Base-by-base conservation (phyloP, 148 eudicot genomes). In the Chenopodium berlandieri region DNA sequence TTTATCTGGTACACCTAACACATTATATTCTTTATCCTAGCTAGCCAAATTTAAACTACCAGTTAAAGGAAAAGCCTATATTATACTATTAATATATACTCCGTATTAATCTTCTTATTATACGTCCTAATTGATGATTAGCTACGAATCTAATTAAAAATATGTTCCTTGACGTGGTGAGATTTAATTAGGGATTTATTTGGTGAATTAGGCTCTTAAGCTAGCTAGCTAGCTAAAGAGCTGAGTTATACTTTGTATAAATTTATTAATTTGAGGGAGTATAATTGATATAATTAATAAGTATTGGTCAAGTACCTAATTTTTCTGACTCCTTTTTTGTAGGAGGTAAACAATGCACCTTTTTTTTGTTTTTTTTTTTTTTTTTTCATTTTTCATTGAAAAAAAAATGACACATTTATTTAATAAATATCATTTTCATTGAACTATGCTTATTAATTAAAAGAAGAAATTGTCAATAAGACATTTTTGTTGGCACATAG, bases 1-100 rank as follows among this genome's bases (percentile, higher is more conserved):
- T 62, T 37, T 77, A 77, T 62, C 54, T 1, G 22, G 3, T 66
- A 64, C 1, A 64, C 79, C 79, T 77, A 77, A 77, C 71, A 56
- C 40, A 40, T 40, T 40, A 40, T 77, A 23, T 63, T 77, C 71
- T 40, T 40, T 40, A 40, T 11, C 71, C 14, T 63, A n/a, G 22
- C n/a, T 37, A 20, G 47, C 50, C 46, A 58, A 37, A 25, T 34
- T 58, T 34, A 23, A 40, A n/a, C 34, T 37, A 32, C 70, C 6
- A 11, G 66, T 46, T 44, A 32, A 65, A 13, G n/a, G 14, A 16
- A 62, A 76, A 40, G 54, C 75, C 22, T 12, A 2, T 65, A n/a
- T 64, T 4, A 56, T n/a, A 64, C 30, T 6, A 40, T 40, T 40
- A 40, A 40, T 40, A 40, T 40, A 40, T 0, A 23, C 23, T 23